Evolutionary conservation across 1,284 basidiomycete species (phyloP), one percentile per base, ranked within the genome.

Genomic region (Sphagnurus paluster): DNA sequence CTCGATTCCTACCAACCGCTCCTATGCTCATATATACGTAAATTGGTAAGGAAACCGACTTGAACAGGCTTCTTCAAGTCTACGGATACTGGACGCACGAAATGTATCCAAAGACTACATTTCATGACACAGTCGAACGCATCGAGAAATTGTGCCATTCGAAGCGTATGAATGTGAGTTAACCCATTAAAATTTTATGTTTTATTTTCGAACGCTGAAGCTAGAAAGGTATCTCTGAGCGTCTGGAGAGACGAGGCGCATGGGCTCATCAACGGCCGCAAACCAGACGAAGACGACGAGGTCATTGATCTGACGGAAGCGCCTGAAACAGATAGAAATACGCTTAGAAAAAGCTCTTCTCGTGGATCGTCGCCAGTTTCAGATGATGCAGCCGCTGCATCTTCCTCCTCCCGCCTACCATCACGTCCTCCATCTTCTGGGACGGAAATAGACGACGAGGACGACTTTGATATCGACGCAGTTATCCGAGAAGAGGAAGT

Each of bases 31-130:
- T 41, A n/a, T 29, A 17, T 48, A 4, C 58, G n/a, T n/a, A n/a
- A n/a, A n/a, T n/a, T n/a, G n/a, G n/a, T n/a, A n/a, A 95, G 93
- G 72, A 72, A 17, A 67, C 77, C 44, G 93, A 98, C 63, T 76
- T 98, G 28, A 80, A 80, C 52, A 74, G 86, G 25, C 67, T 97
- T 13, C 71, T 97, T 44, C 80, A 85, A 53, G 70, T 88, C 42
- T 97, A 97, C 61, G 91, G 93, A 57, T 87, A 93, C 58, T 98
- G 94, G 94, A 78, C 91, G 2, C 94, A 97, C 65, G 79, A 79
- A 55, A 77, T 98, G 77, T 94, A 87, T 60, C 93, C 94, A 2
- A 91, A 88, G 60, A 86, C 80, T 6, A 83, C 86, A 41, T 95
- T 97, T 64, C 74, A 74, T 37, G 91, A 95, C 62, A 95, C 91